Percentiles rank a stretch among this genome's conserved stretches.
These are phyloP conservation scores for Xylariaceae sp. DNA, from an alignment of 2,329 filamentous ascomycete species.

Conservation along the genomic window DNA sequence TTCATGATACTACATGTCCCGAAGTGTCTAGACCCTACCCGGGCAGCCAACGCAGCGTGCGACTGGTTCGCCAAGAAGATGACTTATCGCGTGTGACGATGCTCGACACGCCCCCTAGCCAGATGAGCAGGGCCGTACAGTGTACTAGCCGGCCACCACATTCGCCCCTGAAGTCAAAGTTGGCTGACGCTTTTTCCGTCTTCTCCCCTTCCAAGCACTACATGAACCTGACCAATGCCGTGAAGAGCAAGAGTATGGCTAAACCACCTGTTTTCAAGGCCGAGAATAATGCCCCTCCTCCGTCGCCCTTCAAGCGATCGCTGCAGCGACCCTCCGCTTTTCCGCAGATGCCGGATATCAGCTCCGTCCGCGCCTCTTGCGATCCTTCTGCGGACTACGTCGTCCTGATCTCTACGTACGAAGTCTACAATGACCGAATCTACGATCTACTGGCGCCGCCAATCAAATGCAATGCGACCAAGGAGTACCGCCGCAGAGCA, in stretches of 20 bases:
- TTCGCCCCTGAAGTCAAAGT: conserved; percentile 29
- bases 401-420: conserved; percentile 93
- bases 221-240: conserved; percentile 43
- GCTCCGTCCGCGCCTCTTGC: conserved; percentile 59
- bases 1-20: conserved; percentile 28
- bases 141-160: conserved; percentile 17
- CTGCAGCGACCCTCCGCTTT: conserved; percentile 64
- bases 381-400: conserved; percentile 74
- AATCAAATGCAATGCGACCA: conserved; percentile 54
- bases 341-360: conserved; percentile 70
- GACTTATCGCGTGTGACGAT: conserved; percentile 25
- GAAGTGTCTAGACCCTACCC: conserved; percentile 25
- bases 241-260: conserved; percentile 42
- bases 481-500: conserved; percentile 69
- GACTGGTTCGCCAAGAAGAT: conserved; percentile 37
- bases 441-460: conserved; percentile 79
- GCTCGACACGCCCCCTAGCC: conserved; percentile 28
- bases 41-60: conserved; percentile 41
- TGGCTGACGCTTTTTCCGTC: conserved; percentile 30
- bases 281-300: conserved; percentile 48
- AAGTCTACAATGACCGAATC: conserved; percentile 97
- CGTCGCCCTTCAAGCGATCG: conserved; percentile 44
- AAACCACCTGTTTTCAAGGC: conserved; percentile 43
- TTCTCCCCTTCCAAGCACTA: conserved; percentile 34
- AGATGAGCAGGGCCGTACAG: conserved; percentile 10